Percentiles rank a stretch among this genome's conserved stretches.
Conservation (phyloP, 1,284 basidiomycete species). For the Phenoliferia sp. region DNA sequence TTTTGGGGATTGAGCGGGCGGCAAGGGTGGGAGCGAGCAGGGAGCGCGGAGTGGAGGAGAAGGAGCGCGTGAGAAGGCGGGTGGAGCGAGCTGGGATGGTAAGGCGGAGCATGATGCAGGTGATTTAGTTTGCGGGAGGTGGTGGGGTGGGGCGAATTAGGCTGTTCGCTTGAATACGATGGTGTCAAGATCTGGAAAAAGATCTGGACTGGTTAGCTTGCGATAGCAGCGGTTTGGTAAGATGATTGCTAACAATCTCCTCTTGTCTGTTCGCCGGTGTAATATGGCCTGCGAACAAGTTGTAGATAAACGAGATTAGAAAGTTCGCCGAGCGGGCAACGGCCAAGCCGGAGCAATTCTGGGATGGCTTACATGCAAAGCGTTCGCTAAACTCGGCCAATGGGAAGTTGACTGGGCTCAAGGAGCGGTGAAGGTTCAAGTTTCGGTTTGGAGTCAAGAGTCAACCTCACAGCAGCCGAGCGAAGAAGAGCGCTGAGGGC, state of each 20-base stretch:
- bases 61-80: constrained; percentile 30
- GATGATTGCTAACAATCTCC: constrained; percentile 7
- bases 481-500: too few species aligned
- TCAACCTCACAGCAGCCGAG: too few species aligned
- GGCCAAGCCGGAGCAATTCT: too few species aligned
- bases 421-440: too few species aligned
- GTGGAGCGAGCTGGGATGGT: not conserved
- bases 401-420: too few species aligned
- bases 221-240: not conserved
- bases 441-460: too few species aligned
- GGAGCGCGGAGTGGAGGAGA: constrained; percentile 10
- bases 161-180: constrained; percentile 29
- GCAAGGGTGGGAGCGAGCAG: not conserved
- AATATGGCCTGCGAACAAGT: not conserved
- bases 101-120: not conserved
- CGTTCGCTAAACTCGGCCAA: too few species aligned
- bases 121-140: too few species aligned
- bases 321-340: too few species aligned
- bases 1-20: constrained; percentile 14
- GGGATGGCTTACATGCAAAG: too few species aligned
- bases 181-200: constrained; percentile 18
- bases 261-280: not conserved
- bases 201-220: not conserved
- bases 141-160: constrained; percentile 6
- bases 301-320: not conserved